Percentiles rank a stretch among this genome's conserved stretches.
Conservation (phyloP, 208 protist genomes). For the Trypanosoma scelopori region DNA sequence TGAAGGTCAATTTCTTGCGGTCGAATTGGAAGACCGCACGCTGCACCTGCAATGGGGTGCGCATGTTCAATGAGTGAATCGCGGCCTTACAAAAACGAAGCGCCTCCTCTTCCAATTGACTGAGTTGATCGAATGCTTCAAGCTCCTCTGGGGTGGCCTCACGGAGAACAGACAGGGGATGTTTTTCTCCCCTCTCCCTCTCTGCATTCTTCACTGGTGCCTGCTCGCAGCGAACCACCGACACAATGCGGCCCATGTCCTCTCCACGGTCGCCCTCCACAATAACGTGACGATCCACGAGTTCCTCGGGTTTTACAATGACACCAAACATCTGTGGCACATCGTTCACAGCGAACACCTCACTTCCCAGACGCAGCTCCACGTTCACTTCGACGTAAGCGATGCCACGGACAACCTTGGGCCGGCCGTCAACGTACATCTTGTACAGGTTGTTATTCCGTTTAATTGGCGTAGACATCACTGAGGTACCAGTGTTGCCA, state of each 20-base stretch:
- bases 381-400: conserved; percentile 62
- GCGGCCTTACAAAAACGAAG: conserved; percentile 54
- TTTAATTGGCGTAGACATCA: conserved; percentile 41
- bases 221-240: conserved; percentile 24
- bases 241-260: conserved; percentile 65
- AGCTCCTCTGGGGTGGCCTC: conserved; percentile 52
- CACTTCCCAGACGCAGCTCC: conserved; percentile 45
- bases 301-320: conserved; percentile 37
- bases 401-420: conserved; percentile 42
- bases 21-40: conserved; percentile 87
- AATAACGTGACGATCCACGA: conserved; percentile 63
- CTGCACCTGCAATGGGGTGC: conserved; percentile 65
- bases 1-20: conserved; percentile 86
- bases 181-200: conserved; percentile 22
- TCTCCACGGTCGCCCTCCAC: conserved; percentile 84
- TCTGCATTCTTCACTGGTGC: conserved; percentile 16
- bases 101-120: conserved; percentile 55
- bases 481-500: conserved; percentile 22
- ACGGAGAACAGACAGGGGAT: conserved; percentile 43
- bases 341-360: conserved; percentile 49
- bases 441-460: conserved; percentile 36
- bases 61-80: conserved; percentile 46
- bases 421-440: conserved; percentile 53
- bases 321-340: conserved; percentile 42
- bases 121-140: conserved; percentile 36